These are phyloP conservation scores for Casuarina cunninghamiana DNA, from an alignment of 306 rosid species.

Conservation along the genomic window DNA sequence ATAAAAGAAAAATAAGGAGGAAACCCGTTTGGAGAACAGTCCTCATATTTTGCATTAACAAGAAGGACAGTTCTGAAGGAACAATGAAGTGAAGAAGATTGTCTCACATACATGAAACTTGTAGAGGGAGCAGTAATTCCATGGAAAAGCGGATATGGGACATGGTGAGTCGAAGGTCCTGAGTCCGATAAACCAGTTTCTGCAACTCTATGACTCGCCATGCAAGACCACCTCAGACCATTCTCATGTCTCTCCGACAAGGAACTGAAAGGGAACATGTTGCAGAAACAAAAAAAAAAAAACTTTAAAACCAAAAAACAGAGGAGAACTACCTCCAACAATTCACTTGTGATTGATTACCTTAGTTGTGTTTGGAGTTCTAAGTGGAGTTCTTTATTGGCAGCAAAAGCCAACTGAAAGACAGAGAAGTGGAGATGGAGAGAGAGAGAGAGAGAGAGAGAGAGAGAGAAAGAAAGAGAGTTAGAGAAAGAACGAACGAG, in stretches of 20 bases:
- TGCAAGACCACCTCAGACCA: slow-evolving; percentile 51
- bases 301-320: slow-evolving; percentile 11
- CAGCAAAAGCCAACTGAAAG: slow-evolving; percentile 27
- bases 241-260: slow-evolving; percentile 44
- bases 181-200: slow-evolving; percentile 77
- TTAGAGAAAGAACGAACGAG: not conserved
- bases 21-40: slow-evolving; percentile 1
- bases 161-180: slow-evolving; percentile 68
- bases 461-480: not conserved
- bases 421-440: slow-evolving; percentile 14
- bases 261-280: slow-evolving; percentile 38
- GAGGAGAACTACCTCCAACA: slow-evolving; percentile 18
- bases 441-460: not conserved
- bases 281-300: slow-evolving; percentile 27
- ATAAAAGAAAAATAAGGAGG: not conserved
- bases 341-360: slow-evolving; percentile 36
- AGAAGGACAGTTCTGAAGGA: not conserved
- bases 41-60: slow-evolving; percentile 15
- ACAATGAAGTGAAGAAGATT: slow-evolving; percentile 23
- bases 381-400: slow-evolving; percentile 30
- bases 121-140: slow-evolving; percentile 60
- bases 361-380: slow-evolving; percentile 34
- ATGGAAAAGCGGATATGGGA: slow-evolving; percentile 70
- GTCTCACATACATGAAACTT: slow-evolving; percentile 56
- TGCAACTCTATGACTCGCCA: slow-evolving; percentile 78